A percentile compares a stretch with the other conserved stretches of the same genome.
Conservation (phyloP, 2,329 filamentous ascomycete genomes). For the Pestalotiopsis sp. region DNA sequence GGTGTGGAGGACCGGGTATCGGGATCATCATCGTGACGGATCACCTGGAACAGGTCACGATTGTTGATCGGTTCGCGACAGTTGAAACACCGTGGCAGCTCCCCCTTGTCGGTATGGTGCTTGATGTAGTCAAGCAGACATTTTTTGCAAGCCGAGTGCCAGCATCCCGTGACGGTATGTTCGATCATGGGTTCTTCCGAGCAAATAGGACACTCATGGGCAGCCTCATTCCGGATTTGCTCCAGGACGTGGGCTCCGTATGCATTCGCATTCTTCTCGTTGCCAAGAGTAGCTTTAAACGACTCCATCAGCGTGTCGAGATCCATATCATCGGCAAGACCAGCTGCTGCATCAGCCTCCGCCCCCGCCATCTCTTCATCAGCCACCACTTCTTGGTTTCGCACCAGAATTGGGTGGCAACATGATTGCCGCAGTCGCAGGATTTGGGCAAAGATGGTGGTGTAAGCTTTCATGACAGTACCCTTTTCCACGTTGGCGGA, state of each 20-base stretch:
- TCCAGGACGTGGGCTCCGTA: constrained; percentile 88
- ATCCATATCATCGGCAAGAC: constrained; percentile 94
- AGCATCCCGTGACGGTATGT: constrained; percentile 92
- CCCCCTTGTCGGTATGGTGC: constrained; percentile 78
- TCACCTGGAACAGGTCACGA: constrained; percentile 89
- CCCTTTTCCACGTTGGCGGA: constrained; percentile 86
- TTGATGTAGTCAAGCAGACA: constrained; percentile 90
- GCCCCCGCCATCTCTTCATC: constrained; percentile 85
- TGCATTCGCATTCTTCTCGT: constrained; percentile 63
- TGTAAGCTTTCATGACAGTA: constrained; percentile 92
- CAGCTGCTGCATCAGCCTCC: constrained; percentile 77
- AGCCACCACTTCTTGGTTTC: constrained; percentile 80
- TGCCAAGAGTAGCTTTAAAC: constrained; percentile 73
- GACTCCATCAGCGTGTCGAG: constrained; percentile 81
- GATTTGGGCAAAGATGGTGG: constrained; percentile 96
- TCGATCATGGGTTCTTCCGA: constrained; percentile 95
- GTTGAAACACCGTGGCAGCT: constrained; percentile 83
- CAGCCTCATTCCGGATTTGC: constrained; percentile 88
- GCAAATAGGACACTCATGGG: constrained; percentile 92
- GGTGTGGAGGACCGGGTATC: constrained; percentile 47
- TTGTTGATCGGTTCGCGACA: constrained; percentile 83
- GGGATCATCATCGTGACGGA: constrained; percentile 71
- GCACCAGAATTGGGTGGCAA: constrained; percentile 88
- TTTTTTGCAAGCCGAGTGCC: constrained; percentile 95
- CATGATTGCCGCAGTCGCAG: constrained; percentile 90